These are phyloP conservation scores for Diaporthe nobilis DNA, from an alignment of 2,329 filamentous ascomycete genomes.

Conservation along the genomic window DNA sequence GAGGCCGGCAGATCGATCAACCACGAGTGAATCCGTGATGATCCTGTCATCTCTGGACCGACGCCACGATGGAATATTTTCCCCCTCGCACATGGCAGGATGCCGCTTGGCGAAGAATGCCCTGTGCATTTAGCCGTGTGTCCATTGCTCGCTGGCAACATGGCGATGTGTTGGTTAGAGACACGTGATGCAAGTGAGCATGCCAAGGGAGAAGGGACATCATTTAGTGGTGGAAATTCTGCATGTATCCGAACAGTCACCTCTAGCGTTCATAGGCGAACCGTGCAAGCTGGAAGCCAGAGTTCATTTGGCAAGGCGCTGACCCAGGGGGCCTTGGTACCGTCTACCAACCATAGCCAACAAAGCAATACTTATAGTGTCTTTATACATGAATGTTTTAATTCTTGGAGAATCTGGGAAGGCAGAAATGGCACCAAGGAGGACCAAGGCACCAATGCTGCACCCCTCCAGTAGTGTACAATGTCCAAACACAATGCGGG, in stretches of 20 bases:
- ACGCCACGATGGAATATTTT: slow-evolving; percentile 5
- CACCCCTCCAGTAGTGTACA: slow-evolving; percentile 2
- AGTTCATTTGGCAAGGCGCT: slow-evolving; percentile 5
- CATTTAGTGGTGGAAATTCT: slow-evolving; percentile 22
- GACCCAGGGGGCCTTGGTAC: not conserved
- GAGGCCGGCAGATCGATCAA: not conserved
- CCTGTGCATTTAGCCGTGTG: slow-evolving; percentile 4
- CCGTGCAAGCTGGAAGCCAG: not conserved
- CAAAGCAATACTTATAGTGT: not conserved
- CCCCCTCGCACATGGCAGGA: not conserved
- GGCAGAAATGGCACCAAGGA: not conserved
- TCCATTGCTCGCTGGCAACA: not conserved
- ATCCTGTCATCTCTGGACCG: not conserved
- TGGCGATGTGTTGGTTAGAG: not conserved
- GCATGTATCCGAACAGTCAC: not conserved
- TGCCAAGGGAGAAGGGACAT: not conserved
- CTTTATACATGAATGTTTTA: not conserved
- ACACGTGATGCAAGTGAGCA: slow-evolving; percentile 6
- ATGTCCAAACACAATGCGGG: slow-evolving; percentile 5
- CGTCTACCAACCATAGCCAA: no score
- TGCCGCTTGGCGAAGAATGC: not conserved
- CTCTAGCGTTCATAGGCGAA: not conserved
- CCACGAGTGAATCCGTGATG: not conserved
- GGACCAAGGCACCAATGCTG: slow-evolving; percentile 3
- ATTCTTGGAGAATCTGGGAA: not conserved